Evolutionary conservation across 75 land plant genomes (phyloP).

Genomic region (Selaginella moellendorffii): DNA sequence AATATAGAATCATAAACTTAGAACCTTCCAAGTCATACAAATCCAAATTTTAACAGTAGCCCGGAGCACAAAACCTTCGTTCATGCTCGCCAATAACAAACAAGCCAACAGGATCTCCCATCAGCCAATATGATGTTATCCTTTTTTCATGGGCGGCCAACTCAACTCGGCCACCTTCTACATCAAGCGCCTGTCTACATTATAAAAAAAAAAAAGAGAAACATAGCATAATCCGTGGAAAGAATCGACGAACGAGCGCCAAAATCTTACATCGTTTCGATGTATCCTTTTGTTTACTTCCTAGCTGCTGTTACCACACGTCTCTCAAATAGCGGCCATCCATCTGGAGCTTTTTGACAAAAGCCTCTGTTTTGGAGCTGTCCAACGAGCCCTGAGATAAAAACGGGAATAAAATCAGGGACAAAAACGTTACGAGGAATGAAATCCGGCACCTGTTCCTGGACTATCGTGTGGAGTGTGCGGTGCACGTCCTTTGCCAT

Average conservation of each 20-base stretch:
- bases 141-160: too few relatives aligned
- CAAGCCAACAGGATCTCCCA: too few relatives aligned
- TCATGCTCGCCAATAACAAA: too few relatives aligned
- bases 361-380: slow-evolving; percentile 24
- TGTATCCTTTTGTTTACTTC: neutral
- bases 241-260: neutral
- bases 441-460: neutral
- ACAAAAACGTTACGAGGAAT: neutral
- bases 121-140: too few relatives aligned
- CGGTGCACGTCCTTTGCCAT: slow-evolving; percentile 9
- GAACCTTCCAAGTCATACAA: too few relatives aligned
- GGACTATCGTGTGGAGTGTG: slow-evolving; percentile 5
- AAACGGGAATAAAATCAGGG: neutral
- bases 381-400: slow-evolving; percentile 25
- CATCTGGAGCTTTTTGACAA: slow-evolving; percentile 39
- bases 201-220: too few relatives aligned
- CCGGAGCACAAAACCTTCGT: too few relatives aligned
- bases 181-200: too few relatives aligned
- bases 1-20: too few relatives aligned
- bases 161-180: too few relatives aligned
- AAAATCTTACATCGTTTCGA: neutral
- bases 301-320: slow-evolving; percentile 31
- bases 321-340: slow-evolving; percentile 40
- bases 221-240: too few relatives aligned
- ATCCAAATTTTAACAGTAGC: too few relatives aligned